phyloP scores from a whole-genome alignment of 2,329 filamentous ascomycete genomes.

The Dryadomyces sulphureus region DNA sequence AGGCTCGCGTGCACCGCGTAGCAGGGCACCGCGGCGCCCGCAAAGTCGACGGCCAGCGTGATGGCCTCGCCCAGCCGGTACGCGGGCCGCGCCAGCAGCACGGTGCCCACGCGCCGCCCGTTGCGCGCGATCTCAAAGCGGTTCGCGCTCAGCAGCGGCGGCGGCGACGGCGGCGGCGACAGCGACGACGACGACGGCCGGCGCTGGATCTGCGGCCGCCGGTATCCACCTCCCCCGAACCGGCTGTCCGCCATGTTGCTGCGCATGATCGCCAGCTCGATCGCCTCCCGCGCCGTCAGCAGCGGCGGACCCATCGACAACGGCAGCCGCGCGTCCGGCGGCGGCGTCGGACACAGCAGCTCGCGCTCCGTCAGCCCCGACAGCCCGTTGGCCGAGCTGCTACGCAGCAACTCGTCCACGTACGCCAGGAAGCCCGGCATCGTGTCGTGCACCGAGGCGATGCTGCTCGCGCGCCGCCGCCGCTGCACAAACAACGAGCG shows the following conservation, averaged over 20 bases:
- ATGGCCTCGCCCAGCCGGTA: slow-evolving; percentile 84
- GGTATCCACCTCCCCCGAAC: not conserved
- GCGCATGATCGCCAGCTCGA: slow-evolving; percentile 79
- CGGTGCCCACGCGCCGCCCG: slow-evolving; percentile 78
- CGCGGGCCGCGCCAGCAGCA: slow-evolving; percentile 76
- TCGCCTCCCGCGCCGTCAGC: slow-evolving; percentile 62
- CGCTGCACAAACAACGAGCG: no score
- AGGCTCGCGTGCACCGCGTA: slow-evolving; percentile 75
- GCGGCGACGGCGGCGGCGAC: no score
- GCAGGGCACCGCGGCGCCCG: slow-evolving; percentile 60
- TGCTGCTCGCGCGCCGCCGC: slow-evolving; percentile 11
- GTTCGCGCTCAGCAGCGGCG: slow-evolving; percentile 63
- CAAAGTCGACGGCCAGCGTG: slow-evolving; percentile 73
- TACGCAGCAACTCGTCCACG: slow-evolving; percentile 53
- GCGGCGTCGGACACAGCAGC: no score
- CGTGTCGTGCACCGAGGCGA: slow-evolving; percentile 16
- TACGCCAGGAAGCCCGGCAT: slow-evolving; percentile 60
- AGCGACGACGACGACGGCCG: no score
- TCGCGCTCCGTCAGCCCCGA: slow-evolving; percentile 6
- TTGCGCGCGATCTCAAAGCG: slow-evolving; percentile 90
- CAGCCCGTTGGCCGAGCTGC: not conserved
- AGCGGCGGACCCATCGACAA: no score
- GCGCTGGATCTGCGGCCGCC: no score
- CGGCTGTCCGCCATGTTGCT: slow-evolving; percentile 44
- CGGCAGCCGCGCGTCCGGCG: no score